Base-by-base conservation (phyloP, 2,329 filamentous ascomycete species). In the Dactylellina parvicollis region DNA sequence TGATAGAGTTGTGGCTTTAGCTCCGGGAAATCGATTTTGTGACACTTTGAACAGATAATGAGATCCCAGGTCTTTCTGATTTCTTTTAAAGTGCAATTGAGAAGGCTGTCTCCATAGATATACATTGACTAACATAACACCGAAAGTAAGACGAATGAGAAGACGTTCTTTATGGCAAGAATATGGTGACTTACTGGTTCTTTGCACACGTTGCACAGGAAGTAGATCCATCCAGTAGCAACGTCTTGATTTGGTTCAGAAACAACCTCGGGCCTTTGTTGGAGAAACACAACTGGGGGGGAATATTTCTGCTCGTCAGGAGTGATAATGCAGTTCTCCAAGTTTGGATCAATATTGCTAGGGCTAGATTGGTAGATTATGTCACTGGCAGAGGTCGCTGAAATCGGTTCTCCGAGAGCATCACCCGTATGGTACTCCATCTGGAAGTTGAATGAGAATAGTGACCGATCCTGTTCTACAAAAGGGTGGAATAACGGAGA, bases 21-120 rank as follows among this genome's bases (percentile, higher is more conserved):
- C n/a, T n/a, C n/a, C n/a, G n/a, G n/a, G n/a, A n/a, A n/a, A n/a
- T n/a, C n/a, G n/a, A n/a, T n/a, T n/a, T n/a, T 1, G 44, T 30
- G 7, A 20, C 10, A 1, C 32, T 59, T n/a, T 40, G 36, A 72
- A 72, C 5, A 72, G 18, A 12, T 18, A 0, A 10, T 49, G 59
- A 50, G 20, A 34, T 72, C 67, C 24, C 61, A 49, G 2, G 34
- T 10, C 14, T 10, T 1, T 9, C 18, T 24, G 0, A 72, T 18
- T 26, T 65, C 67, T 0, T 28, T 0, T 5, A 30, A n/a, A 2
- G 20, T 8, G 18, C 64, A 72, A n/a, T 56, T 20, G 9, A 54
- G 18, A 2, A 20, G 5, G 2, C 2, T 30, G 14, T n/a, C 26
- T 12, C 3, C n/a, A 20, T 36, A 32, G 18, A 36, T 24, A 3